Percentiles rank a stretch among this genome's conserved stretches.
Evolutionary conservation across 2,329 filamentous ascomycete species (phyloP).

Genomic region (Xylogone sp.): DNA sequence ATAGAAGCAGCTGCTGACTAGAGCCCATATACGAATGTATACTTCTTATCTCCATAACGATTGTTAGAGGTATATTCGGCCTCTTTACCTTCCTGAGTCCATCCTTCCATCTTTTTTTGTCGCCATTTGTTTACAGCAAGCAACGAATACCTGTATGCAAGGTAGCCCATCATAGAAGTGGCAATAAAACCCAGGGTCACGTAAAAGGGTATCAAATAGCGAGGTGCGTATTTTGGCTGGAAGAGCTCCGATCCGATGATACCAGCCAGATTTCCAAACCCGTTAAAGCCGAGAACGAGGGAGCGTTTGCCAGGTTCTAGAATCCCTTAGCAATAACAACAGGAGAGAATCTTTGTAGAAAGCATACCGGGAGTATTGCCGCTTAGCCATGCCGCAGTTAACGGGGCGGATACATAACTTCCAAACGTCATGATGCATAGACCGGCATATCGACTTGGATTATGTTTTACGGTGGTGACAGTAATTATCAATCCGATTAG

Average conservation of each 20-base stretch:
- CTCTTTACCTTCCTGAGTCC: conserved; percentile 20
- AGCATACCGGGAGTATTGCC: conserved; percentile 24
- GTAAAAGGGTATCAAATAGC: conserved; percentile 28
- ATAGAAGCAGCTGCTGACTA: too few species aligned
- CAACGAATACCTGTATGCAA: conserved; percentile 26
- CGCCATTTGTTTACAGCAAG: conserved; percentile 19
- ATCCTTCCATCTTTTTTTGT: conserved; percentile 13
- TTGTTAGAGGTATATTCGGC: conserved; percentile 14
- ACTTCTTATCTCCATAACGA: conserved; percentile 26
- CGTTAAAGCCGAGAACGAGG: conserved; percentile 31
- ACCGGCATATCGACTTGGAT: conserved; percentile 20
- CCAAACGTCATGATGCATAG: conserved; percentile 30
- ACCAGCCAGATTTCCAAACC: conserved; percentile 31
- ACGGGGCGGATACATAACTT: conserved; percentile 27
- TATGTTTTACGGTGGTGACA: conserved; percentile 15
- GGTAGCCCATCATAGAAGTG: conserved; percentile 27
- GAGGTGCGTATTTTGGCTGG: conserved; percentile 26
- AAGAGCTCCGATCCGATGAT: conserved; percentile 28
- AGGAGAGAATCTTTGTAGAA: not conserved
- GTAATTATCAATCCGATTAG: conserved; percentile 25
- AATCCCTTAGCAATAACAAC: not conserved
- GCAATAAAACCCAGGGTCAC: conserved; percentile 28
- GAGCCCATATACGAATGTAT: conserved; percentile 27
- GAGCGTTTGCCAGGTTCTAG: conserved; percentile 26
- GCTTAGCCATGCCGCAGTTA: conserved; percentile 31